phyloP scores from a whole-genome alignment of 441 rosid genomes.

The Dalechampia spathulata region DNA sequence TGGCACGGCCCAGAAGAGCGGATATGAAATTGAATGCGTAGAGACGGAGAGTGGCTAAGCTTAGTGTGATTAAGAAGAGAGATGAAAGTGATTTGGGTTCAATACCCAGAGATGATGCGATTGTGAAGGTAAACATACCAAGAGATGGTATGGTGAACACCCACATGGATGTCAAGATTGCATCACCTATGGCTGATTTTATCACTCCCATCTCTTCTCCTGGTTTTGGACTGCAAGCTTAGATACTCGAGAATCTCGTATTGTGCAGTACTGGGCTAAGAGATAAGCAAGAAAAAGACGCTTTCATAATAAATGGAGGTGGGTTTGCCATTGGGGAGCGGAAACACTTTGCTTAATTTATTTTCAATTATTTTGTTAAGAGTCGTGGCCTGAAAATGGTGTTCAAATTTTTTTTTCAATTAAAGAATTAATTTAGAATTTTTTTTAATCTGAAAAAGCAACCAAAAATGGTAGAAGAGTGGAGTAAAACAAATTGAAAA shows the following conservation, averaged over 20 bases:
- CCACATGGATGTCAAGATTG: slow-evolving; percentile 42
- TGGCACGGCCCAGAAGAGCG: slow-evolving; percentile 42
- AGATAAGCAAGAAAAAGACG: no score
- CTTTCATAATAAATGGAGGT: no score
- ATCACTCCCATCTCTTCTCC: slow-evolving; percentile 22
- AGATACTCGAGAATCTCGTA: background rate
- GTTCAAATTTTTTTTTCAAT: no score
- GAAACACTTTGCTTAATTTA: no score
- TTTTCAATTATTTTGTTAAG: no score
- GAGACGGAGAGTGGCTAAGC: slow-evolving; percentile 22
- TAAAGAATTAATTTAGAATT: no score
- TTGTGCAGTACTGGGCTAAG: no score
- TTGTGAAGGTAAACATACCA: slow-evolving; percentile 23
- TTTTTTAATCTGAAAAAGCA: no score
- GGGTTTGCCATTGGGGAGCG: no score
- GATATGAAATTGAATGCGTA: slow-evolving; percentile 32
- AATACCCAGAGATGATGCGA: slow-evolving; percentile 23
- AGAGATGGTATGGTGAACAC: slow-evolving; percentile 34
- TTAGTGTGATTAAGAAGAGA: slow-evolving; percentile 29
- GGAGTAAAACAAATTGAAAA: no score
- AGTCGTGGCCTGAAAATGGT: no score
- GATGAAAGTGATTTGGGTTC: slow-evolving; percentile 23
- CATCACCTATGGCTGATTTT: slow-evolving; percentile 37
- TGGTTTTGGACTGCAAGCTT: background rate
- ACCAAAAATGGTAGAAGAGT: no score